Evolutionary conservation across 2,329 filamentous ascomycete genomes (phyloP), one percentile per base, ranked within the genome.

Genomic region (Cryphonectria parasitica): DNA sequence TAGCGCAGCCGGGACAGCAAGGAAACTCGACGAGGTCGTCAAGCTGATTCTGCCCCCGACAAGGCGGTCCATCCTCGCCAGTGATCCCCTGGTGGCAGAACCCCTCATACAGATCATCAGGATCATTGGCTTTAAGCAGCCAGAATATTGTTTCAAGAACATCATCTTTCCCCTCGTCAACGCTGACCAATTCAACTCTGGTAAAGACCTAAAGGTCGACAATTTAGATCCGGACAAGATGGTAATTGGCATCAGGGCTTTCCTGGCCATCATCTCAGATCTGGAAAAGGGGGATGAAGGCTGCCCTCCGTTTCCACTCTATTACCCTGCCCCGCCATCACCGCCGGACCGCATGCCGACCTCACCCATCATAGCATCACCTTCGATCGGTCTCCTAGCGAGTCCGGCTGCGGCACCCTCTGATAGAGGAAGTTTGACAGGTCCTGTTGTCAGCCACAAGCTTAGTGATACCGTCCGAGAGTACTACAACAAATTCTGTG

Each of bases 101-200:
- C 95, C 96, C 1, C 83, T 98, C 74, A 95, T 98, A 69, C 95
- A 98, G 76, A 90, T 98, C 41, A 95, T 98, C 73, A 90, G 97
- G 45, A 94, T 98, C 77, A 94, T 99, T 77, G 97, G 95, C 2
- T 98, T 92, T 83, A 97, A 93, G 77, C 90, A 97, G 75, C 95
- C 95, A 67, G 96, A 99, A 76, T 91, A 97, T 74, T 98, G 95
- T 80, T 97, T 98, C 80, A 89, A 91, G 75, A 93, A 86, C 63
- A 92, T 98, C 74, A 93, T 99, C n/a, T 98, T 98, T 76, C 96
- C 95, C 3, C 83, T 99, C 52, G 92, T 99, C 77, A 97, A 97
- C 78, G 94, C 94, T 1, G 95, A 98, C 67, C 84, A 94, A n/a
- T 96, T 98, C 78, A 86, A 88, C 39, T 89, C 90, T 25, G 84